Conservation (phyloP, 2,329 filamentous ascomycete species). For the Didymella glomerata region DNA sequence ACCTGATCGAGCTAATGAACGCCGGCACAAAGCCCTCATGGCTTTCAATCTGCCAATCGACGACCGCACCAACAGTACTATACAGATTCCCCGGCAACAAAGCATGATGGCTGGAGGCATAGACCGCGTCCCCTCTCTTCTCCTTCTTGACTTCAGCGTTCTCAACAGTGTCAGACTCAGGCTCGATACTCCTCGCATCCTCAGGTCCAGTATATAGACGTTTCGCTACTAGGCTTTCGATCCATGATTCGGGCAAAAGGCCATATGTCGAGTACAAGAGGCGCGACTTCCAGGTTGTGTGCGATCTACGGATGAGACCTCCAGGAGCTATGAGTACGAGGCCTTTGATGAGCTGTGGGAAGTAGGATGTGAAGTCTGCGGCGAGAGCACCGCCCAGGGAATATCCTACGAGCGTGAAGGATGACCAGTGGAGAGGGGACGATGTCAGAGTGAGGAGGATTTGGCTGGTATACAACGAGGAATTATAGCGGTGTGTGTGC, state of each 20-base stretch:
- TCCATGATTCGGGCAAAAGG: conserved; percentile 66
- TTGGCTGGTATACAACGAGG: conserved; percentile 76
- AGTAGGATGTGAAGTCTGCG: conserved; percentile 73
- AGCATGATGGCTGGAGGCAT: conserved; percentile 29
- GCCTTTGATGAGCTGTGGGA: conserved; percentile 71
- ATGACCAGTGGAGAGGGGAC: conserved; percentile 63
- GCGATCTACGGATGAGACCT: conserved; percentile 73
- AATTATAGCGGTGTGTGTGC: conserved; percentile 71
- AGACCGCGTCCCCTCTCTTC: conserved; percentile 29
- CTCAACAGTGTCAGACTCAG: conserved; percentile 35
- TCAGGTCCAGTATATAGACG: conserved; percentile 43
- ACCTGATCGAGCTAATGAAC: conserved; percentile 74
- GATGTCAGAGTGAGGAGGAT: conserved; percentile 75
- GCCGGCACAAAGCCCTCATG: conserved; percentile 74
- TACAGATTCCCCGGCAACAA: conserved; percentile 62
- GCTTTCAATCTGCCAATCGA: conserved; percentile 72
- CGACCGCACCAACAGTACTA: conserved; percentile 68
- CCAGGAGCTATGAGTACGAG: conserved; percentile 81
- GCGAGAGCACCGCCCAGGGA: conserved; percentile 80
- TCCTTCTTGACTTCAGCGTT: conserved; percentile 26
- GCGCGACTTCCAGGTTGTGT: conserved; percentile 68
- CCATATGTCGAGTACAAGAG: conserved; percentile 69
- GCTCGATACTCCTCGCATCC: conserved; percentile 34
- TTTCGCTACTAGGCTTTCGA: conserved; percentile 55
- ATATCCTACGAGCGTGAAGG: conserved; percentile 79